Percentiles rank a stretch among this genome's conserved stretches.
phyloP scores from a whole-genome alignment of 2,329 filamentous ascomycete species.

The Apiospora saccharicola region DNA sequence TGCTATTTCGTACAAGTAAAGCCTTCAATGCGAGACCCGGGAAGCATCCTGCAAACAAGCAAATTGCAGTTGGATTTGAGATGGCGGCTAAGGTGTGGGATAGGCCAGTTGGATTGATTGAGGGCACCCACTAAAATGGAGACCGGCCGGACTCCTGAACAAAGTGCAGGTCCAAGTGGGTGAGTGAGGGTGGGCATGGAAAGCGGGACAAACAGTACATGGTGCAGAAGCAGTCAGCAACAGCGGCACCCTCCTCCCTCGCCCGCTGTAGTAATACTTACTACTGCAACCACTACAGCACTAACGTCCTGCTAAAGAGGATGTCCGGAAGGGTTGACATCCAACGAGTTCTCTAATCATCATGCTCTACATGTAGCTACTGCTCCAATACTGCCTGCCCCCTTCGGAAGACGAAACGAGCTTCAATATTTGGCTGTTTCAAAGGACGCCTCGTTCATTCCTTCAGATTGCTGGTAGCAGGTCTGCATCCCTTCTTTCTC shows the following conservation, averaged over 20 bases:
- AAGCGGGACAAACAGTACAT: conserved; percentile 13
- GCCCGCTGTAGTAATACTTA: not conserved
- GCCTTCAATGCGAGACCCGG: not conserved
- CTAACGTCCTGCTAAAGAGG: too few species aligned
- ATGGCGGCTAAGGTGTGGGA: not conserved
- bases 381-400: not conserved
- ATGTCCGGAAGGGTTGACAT: not conserved
- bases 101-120: conserved; percentile 14
- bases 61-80: conserved; percentile 8
- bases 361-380: not conserved
- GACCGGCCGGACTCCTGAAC: conserved; percentile 8
- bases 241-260: not conserved
- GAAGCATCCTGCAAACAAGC: conserved; percentile 2
- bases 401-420: not conserved
- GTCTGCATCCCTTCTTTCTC: not conserved
- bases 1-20: not conserved
- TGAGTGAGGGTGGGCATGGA: not conserved
- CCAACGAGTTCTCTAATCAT: not conserved
- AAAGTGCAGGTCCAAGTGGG: not conserved
- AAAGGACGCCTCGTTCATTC: not conserved
- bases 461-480: not conserved
- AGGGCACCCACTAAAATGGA: not conserved
- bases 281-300: not conserved
- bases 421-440: not conserved
- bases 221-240: not conserved